Conservation (phyloP, 192 early-diverging fungal species). For the Backusella sp. region DNA sequence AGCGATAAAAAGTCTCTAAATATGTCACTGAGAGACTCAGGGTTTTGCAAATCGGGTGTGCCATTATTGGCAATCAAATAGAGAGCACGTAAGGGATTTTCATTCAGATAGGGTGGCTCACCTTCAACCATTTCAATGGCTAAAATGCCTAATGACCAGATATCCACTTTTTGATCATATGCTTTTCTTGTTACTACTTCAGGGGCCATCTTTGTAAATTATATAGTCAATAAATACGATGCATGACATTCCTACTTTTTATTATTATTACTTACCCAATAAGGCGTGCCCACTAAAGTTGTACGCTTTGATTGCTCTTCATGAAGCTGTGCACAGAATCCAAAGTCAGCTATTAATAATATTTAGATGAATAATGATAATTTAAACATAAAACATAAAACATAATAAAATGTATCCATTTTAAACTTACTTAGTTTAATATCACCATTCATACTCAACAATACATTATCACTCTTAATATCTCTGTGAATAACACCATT, state of each 20-base stretch:
- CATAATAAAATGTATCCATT: background rate
- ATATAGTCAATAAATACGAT: background rate
- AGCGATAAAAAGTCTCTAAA: conserved; percentile 85
- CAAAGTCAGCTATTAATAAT: conserved; percentile 72
- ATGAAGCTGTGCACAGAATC: conserved; percentile 80
- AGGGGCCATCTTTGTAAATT: conserved; percentile 77
- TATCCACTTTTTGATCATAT: conserved; percentile 91
- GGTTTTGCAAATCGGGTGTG: conserved; percentile 85
- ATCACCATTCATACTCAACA: conserved; percentile 63
- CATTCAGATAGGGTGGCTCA: conserved; percentile 95
- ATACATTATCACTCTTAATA: conserved; percentile 86
- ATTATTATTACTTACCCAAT: conserved; percentile 57
- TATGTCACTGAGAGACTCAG: conserved; percentile 69
- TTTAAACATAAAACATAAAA: background rate
- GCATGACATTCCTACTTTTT: background rate
- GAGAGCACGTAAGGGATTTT: conserved; percentile 87
- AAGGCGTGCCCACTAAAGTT: conserved; percentile 88
- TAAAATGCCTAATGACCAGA: conserved; percentile 99
- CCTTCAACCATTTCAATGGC: conserved; percentile 98
- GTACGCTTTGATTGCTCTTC: conserved; percentile 73
- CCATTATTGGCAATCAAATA: conserved; percentile 97
- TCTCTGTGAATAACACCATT: conserved; percentile 83
- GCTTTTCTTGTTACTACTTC: conserved; percentile 92
- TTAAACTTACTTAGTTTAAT: conserved; percentile 68
- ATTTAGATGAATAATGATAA: background rate